Base-by-base conservation (phyloP, 371 early-diverging fungal species). In the Mucor velutinosus region DNA sequence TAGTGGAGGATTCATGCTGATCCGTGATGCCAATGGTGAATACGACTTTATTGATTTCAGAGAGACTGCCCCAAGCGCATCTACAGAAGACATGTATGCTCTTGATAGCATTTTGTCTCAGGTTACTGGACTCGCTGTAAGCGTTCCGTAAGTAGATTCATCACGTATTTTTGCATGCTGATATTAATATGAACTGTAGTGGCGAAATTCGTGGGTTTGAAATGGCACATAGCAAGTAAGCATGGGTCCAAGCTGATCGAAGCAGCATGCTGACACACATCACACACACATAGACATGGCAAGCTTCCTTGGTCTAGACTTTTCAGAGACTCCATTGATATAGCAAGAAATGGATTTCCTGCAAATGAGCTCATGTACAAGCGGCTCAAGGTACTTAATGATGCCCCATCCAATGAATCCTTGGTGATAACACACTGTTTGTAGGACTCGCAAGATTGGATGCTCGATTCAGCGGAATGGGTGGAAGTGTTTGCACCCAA, bases 1-100 rank as follows among this genome's bases (percentile, higher is more conserved):
- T 57, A 86, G 92, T 7, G 99, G 99, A 35, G 99, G 99, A 7
- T 98, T 99, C 76, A 92, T 98, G 92, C 76, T 97, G 19, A 81
- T 98, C 6, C 91, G 95, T 23, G 66, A 82, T n/a, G 72, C 87
- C 30, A 75, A 86, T 64, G 83, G 86, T 7, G 76, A 85, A 32
- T 65, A 75, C 39, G 88, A 87, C 41, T 69, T 83, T 15, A 85
- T 94, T 47, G 93, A 93, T 73, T 93, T 92, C 43, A 83, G 99
- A 39, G 99, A 99, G 80, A 81, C 81, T 1, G 98, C 99, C 0
- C 97, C 98, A 7, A 77, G 70, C 12, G 90, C 84, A 3, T 78
- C 95, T 0, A 79, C 71, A 17, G 71, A 71, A 30, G 87, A 91
- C 65, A 93, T 96, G 93, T 97, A 72, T 67, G 64, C 66, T 10